Evolutionary conservation across 2,329 filamentous ascomycete species (phyloP), one percentile per base, ranked within the genome.

Genomic region (Neocatenulostroma microsporum): DNA sequence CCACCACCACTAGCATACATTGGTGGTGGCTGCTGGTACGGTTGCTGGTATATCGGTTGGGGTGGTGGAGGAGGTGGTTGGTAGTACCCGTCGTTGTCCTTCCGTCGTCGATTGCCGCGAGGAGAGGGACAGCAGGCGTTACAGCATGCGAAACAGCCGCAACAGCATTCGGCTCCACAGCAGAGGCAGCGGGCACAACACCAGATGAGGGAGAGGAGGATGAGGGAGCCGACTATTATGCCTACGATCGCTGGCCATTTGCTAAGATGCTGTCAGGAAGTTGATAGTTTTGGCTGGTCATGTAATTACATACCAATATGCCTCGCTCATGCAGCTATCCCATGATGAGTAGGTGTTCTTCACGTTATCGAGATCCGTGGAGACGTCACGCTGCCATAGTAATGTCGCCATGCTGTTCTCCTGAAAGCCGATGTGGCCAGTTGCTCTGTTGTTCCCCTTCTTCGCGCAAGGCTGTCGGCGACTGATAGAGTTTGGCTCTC

Each of bases 241-340:
- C 76, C 70, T 40, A 76, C 80, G 54, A 96, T 94, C 26, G 84
- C 84, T 20, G 89, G 88, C 86, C 86, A 95, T 65, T 87, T 42
- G 36, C 36, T 36, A 28, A 9, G n/a, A n/a, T n/a, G n/a, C n/a
- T n/a, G n/a, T n/a, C n/a, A n/a, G n/a, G n/a, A n/a, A n/a, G n/a
- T n/a, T n/a, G n/a, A n/a, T n/a, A n/a, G n/a, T n/a, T n/a, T n/a
- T n/a, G n/a, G n/a, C n/a, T n/a, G n/a, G n/a, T n/a, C n/a, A n/a
- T n/a, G n/a, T n/a, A n/a, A n/a, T n/a, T n/a, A n/a, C n/a, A n/a
- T 94, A 94, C 87, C 89, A 96, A 59, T 84, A 94, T 27, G 67
- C 56, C 45, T 82, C 83, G 35, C 70, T 57, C 87, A 96, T 95
- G 65, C 88, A 96, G 47, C 82, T 86, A 60, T 91, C 82, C 89